phyloP scores from a whole-genome alignment of 2,329 filamentous ascomycete species.

The Sordariomycetes sp. region DNA sequence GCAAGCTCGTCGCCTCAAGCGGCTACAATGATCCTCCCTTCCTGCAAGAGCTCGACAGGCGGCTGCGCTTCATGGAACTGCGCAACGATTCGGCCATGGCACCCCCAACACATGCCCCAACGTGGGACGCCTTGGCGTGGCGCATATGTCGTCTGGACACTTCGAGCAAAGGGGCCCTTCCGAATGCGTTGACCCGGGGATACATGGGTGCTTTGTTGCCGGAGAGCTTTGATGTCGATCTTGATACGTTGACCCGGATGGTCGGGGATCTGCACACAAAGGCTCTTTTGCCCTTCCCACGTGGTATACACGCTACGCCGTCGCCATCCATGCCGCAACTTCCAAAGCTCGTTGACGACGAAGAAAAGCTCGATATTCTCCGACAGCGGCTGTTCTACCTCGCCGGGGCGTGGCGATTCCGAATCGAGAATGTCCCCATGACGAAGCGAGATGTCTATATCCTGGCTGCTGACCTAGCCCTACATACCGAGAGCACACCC shows the following conservation, averaged over 20 bases:
- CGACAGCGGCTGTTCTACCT: not conserved
- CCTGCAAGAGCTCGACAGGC: not conserved
- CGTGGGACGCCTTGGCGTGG: constrained; percentile 1
- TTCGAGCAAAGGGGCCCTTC: no score
- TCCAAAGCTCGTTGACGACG: not conserved
- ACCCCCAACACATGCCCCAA: not conserved
- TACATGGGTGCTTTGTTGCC: not conserved
- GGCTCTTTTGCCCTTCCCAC: no score
- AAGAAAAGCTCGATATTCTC: not conserved
- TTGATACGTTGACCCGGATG: not conserved
- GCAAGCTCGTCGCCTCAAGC: not conserved
- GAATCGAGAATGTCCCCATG: not conserved
- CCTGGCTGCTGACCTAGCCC: not conserved
- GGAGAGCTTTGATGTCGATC: no score
- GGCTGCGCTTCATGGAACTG: not conserved
- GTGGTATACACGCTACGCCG: no score
- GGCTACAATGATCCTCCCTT: not conserved
- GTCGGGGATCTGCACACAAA: not conserved
- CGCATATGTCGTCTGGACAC: not conserved
- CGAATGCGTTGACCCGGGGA: no score
- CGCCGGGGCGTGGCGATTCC: not conserved
- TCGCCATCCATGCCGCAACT: not conserved
- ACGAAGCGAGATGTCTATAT: not conserved
- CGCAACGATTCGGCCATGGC: not conserved
- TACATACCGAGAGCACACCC: not conserved